Base-by-base conservation (phyloP, 495 filamentous ascomycete genomes). In the Daldinia vernicosa region DNA sequence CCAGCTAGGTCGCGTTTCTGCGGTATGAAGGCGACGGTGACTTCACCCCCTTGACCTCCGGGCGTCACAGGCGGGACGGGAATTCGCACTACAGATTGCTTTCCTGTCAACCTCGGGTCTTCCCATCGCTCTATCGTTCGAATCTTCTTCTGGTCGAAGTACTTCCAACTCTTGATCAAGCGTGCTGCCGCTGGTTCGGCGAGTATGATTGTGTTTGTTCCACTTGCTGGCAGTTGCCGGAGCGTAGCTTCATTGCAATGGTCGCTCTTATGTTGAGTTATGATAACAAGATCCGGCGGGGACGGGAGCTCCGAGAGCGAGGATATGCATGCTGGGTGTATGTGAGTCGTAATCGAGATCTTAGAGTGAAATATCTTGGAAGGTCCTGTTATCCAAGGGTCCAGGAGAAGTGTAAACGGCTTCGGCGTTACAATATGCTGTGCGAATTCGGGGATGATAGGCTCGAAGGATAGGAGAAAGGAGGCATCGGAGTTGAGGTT, bases 211-310 rank as follows among this genome's bases (percentile, higher is more conserved):
- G 90, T 88, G 37, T 82, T 80, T 11, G 80, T 79, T 11, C 84
- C 83, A 0, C 74, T 76, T 32, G 81, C 76, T 0, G 85, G 84
- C n/a, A 93, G 79, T 66, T 89, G 85, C 24, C 81, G 84, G 17
- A 93, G 77, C 1, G 91, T 92, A 39, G 85, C 84, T 74, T 89
- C 81, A 70, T 92, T 87, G 76, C 90, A 92, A 69, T 93, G 91
- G 67, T 92, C 90, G 3, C 83, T 84, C 73, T 91, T 91, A 64
- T 87, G 80, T 71, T 93, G 91, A n/a, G 85, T 89, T 35, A 92
- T 83, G 58, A 93, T 79, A 57, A 93, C 84, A 9, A 92, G 66
- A 70, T 92, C 88, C 5, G 88, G 89, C 15, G 67, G 67, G 56
- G 85, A 80, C 0, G 85, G 81, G 14, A 93, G 81, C 22, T 92